Conservation (phyloP, 768 basidiomycete species). For the Lactifluus subvellereus region DNA sequence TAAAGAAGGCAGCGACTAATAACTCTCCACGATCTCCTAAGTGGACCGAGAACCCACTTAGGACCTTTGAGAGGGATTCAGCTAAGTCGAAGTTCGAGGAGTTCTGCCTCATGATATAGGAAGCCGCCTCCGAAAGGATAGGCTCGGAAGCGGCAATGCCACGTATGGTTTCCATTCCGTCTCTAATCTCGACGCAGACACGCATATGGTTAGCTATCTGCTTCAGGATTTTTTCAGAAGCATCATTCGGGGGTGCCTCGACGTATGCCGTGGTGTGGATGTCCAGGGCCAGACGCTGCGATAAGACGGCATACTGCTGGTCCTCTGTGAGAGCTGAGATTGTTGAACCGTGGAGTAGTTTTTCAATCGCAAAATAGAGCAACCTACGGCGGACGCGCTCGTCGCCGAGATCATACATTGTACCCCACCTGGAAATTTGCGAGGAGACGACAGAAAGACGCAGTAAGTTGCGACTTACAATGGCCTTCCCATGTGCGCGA, state of each 20-base stretch:
- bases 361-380: background rate
- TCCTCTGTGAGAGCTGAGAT: background rate
- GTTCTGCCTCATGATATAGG: no score
- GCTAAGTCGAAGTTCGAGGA: no score
- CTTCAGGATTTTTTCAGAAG: background rate
- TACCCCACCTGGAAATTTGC: no score
- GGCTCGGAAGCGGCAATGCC: background rate
- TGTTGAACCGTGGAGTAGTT: background rate
- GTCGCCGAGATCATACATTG: background rate
- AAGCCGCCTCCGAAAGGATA: no score
- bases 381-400: background rate
- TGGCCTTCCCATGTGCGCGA: no score
- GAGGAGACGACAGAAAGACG: no score
- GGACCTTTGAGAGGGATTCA: no score
- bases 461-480: no score
- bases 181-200: background rate
- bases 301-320: background rate
- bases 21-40: no score
- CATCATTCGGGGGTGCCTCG: background rate
- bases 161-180: background rate
- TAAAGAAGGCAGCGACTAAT: no score
- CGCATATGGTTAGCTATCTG: background rate
- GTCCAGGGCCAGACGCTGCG: background rate
- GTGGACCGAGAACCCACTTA: no score
- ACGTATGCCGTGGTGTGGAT: background rate